Conservation (phyloP, 441 rosid species). For the Brassica hybrid region DNA sequence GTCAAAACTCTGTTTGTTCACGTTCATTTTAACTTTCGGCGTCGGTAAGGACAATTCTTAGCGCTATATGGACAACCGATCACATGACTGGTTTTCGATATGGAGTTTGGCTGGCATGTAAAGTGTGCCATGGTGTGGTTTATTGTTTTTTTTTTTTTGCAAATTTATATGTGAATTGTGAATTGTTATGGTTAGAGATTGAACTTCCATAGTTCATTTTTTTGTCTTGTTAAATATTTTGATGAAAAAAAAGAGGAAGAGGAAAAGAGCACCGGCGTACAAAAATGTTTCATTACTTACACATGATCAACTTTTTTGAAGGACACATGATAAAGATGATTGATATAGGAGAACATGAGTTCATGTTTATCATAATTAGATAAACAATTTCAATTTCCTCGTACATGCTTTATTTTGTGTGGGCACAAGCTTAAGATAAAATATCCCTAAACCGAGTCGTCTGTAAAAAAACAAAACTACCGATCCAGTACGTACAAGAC, state of each 20-base stretch:
- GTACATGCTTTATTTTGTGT: neutral
- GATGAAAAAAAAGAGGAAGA: neutral
- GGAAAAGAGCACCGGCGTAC: constrained; percentile 7
- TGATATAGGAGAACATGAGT: too few relatives aligned
- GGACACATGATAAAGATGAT: too few relatives aligned
- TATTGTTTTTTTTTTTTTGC: neutral
- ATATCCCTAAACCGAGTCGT: neutral
- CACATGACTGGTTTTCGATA: neutral
- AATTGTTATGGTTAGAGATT: neutral
- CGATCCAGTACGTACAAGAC: too few relatives aligned
- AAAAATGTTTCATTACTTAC: constrained; percentile 5
- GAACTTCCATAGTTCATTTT: neutral
- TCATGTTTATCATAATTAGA: too few relatives aligned
- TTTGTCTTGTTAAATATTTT: neutral
- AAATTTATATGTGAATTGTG: neutral
- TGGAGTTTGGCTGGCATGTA: neutral
- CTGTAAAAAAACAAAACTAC: too few relatives aligned
- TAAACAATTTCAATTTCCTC: neutral
- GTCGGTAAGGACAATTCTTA: constrained; percentile 16
- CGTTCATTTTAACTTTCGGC: constrained; percentile 22
- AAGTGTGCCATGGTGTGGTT: neutral
- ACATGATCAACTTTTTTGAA: neutral
- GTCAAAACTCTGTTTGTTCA: constrained; percentile 28
- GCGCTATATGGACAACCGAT: neutral
- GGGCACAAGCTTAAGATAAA: too few relatives aligned